Conservation (phyloP, 2,329 filamentous ascomycete species). For the Xylaria sp. region DNA sequence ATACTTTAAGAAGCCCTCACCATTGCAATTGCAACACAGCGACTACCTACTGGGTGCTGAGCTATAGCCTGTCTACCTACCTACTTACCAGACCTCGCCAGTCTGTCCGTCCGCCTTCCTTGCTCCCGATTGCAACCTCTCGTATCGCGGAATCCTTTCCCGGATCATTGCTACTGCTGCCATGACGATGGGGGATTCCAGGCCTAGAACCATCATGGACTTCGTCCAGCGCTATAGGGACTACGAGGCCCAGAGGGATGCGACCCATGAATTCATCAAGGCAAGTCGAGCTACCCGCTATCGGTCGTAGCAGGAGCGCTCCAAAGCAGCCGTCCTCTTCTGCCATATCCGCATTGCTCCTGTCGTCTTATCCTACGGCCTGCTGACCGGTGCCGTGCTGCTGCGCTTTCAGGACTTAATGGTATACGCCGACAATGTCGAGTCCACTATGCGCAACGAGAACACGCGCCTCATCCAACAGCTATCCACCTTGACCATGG, state of each 20-base stretch:
- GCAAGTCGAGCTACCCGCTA: slow-evolving; percentile 30
- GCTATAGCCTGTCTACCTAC: too few species aligned
- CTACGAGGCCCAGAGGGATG: slow-evolving; percentile 39
- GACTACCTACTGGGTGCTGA: too few species aligned
- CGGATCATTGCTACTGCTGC: not conserved
- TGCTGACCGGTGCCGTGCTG: slow-evolving; percentile 5
- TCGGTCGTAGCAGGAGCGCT: not conserved
- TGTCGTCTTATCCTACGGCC: not conserved
- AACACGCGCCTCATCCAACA: slow-evolving; percentile 39
- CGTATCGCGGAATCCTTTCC: not conserved
- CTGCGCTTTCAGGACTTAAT: slow-evolving; percentile 40
- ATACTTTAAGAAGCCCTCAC: slow-evolving; percentile 5
- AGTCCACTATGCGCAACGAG: slow-evolving; percentile 41
- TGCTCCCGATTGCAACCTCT: not conserved
- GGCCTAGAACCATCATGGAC: slow-evolving; percentile 37
- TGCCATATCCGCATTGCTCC: not conserved
- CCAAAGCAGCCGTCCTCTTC: slow-evolving; percentile 3
- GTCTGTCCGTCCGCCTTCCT: not conserved
- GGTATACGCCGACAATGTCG: slow-evolving; percentile 41
- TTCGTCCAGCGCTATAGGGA: slow-evolving; percentile 45
- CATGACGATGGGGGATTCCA: slow-evolving; percentile 16
- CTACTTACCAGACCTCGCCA: not conserved
- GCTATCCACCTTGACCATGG: slow-evolving; percentile 42
- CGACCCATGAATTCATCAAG: slow-evolving; percentile 43
- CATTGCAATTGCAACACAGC: not conserved